Evolutionary conservation across 371 early-diverging fungal species (phyloP), one percentile per base, ranked within the genome.

Genomic region (Rhizomucor pusillus): DNA sequence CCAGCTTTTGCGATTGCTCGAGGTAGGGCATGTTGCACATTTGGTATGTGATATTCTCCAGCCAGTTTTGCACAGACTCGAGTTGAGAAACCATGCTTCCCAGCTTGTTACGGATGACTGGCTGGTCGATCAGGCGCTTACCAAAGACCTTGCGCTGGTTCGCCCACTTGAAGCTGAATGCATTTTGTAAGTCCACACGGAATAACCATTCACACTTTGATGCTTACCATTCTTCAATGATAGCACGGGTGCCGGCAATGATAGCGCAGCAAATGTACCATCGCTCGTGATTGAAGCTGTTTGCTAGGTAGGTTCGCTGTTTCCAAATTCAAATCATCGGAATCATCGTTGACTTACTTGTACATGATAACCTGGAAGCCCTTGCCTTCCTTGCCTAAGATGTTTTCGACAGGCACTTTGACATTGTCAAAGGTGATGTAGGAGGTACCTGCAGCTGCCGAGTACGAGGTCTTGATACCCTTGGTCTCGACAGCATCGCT

Each of bases 71-170:
- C 6, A 68, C 59, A 10, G 76, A 57, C 60, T 85, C 83, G 22
- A 81, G 61, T 29, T 69, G 57, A 25, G 74, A 56, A 56, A 83
- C 79, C 90, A 90, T 90, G 19, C 73, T 71, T 14, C 78, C 82
- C 14, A 81, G 61, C 61, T 85, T 85, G 68, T 81, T 76, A 22
- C 85, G 82, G 56, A 85, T 79, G n/a, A 85, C 85, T 14, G 79
- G 77, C 58, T 85, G 85, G 37, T 82, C 77, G 18, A 85, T 78
- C 22, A 92, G 76, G 57, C 79, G 81, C 74, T 87, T 87, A 51
- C 89, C 89, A 71, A 92, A 92, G 14, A 90, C 90, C 41, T 82
- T 81, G 44, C 92, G 84, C 72, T 69, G 69, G n/a, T 60, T 57
- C 12, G 63, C 63, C 73, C 73, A 72, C 55, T 72, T 72, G 60